Base-by-base conservation (phyloP, 805 yeast genomes). In the Starmerella floris region DNA sequence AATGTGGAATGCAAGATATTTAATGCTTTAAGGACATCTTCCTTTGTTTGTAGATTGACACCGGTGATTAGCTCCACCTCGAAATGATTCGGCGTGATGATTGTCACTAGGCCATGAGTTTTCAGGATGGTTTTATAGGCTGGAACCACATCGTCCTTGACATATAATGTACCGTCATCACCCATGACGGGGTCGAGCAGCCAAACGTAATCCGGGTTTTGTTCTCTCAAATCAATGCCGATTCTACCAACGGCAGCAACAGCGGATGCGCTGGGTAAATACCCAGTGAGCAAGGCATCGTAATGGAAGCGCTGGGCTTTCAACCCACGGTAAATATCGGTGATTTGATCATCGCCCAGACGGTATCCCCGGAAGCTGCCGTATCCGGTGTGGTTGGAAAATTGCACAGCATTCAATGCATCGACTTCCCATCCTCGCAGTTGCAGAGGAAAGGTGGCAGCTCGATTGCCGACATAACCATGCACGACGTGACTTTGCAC, bases 401-500 rank as follows among this genome's bases (percentile, higher is more conserved):
- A 77, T 55, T 83, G 82, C 19, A 87, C 94, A 1, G 94, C 83
- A 61, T 88, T 83, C 42, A 91, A 67, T 20, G 76, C 76, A 58
- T 88, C 95, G 9, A 87, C 94, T 57, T 91, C 88, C 95, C 96
- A 88, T 0, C 91, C 93, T 35, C 74, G 67, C 33, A 76, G 65
- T 56, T 88, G 96, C 20, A 88, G 63, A 0, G 97, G 95, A 57
- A 91, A 82, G 2, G 88, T 81, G 1, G 91, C 83, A 0, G 95
- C 94, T 44, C 77, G 73, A 59, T 85, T 85, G 1, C 98, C 98
- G 2, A 91, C 98, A 55, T 83, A 80, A 2, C 98, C 98, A 58
- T 88, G 97, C 2, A 76, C 85, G 1, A 91, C 97, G 60, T 91
- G 96, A 3, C 95, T 83, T 52, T 83, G 88, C 9, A 85, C 67